phyloP scores from a whole-genome alignment of 306 rosid species.

The Arachis hypogaea region DNA sequence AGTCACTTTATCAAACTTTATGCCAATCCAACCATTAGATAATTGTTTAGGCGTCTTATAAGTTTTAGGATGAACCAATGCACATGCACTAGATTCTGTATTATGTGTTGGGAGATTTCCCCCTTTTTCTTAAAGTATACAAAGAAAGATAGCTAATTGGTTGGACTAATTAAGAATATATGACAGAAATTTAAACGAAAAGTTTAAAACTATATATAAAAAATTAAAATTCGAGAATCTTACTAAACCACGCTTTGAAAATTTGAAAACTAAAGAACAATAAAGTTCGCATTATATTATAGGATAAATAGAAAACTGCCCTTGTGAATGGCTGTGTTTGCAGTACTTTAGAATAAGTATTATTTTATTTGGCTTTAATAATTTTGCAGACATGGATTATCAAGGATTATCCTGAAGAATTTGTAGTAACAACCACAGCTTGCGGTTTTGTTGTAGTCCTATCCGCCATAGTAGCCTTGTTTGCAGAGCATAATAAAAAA shows the following conservation, averaged over 20 bases:
- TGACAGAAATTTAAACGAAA: not conserved
- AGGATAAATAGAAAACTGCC: not conserved
- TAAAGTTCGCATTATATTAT: not conserved
- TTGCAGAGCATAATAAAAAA: conserved; percentile 38
- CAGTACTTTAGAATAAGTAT: not conserved
- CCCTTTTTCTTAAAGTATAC: not conserved
- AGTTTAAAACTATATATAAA: too few species aligned
- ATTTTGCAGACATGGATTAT: conserved; percentile 45
- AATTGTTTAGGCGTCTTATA: too few species aligned
- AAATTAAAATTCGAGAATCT: too few species aligned
- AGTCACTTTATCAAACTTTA: too few species aligned
- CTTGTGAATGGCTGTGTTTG: not conserved
- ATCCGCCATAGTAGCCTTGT: conserved; percentile 42
- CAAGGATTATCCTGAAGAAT: conserved; percentile 48
- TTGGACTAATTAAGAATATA: not conserved
- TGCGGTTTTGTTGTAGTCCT: conserved; percentile 30
- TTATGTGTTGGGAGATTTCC: too few species aligned
- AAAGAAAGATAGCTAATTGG: not conserved
- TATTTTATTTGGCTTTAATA: not conserved
- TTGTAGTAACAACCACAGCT: conserved; percentile 39
- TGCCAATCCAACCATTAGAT: too few species aligned
- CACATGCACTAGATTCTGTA: too few species aligned
- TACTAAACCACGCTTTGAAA: too few species aligned
- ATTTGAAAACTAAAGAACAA: too few species aligned
- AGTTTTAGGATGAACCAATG: too few species aligned